A percentile compares a stretch with the other conserved stretches of the same genome.
Conservation (phyloP, 164 flowering plant species). For the Berberis vulgaris region DNA sequence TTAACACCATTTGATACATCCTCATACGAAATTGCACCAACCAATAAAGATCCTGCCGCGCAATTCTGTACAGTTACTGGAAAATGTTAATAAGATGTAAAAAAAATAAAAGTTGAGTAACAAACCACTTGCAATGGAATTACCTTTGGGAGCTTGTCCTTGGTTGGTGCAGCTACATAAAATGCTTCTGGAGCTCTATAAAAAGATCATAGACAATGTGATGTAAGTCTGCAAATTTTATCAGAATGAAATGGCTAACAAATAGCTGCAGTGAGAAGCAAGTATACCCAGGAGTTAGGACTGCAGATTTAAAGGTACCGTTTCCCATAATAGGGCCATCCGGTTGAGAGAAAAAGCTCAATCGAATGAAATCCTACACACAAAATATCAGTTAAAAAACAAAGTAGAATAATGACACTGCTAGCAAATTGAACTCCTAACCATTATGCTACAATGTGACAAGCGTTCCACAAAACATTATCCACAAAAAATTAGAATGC, state of each 20-base stretch:
- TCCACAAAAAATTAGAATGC: too few relatives aligned
- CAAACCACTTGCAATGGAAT: not conserved
- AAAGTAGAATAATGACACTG: too few relatives aligned
- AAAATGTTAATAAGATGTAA: not conserved
- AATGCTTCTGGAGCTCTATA: slow-evolving; percentile 69
- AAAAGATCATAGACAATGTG: not conserved
- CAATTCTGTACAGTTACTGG: slow-evolving; percentile 38
- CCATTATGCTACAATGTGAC: too few relatives aligned
- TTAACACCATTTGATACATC: slow-evolving; percentile 33
- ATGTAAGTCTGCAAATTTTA: not conserved
- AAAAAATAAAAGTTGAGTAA: not conserved
- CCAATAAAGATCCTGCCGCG: slow-evolving; percentile 66
- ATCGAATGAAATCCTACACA: slow-evolving; percentile 58
- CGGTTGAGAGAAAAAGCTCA: slow-evolving; percentile 82
- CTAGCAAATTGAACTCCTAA: too few relatives aligned
- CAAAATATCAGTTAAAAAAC: not conserved
- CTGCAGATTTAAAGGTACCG: slow-evolving; percentile 56
- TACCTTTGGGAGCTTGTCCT: slow-evolving; percentile 95
- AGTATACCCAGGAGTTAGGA: slow-evolving; percentile 75
- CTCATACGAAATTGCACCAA: slow-evolving; percentile 72
- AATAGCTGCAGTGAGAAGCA: not conserved
- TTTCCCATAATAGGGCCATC: slow-evolving; percentile 87
- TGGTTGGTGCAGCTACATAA: slow-evolving; percentile 76
- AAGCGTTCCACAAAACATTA: too few relatives aligned
- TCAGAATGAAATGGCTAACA: not conserved